These are phyloP conservation scores for Bombardia bombarda DNA, from an alignment of 495 filamentous ascomycete species.

Conservation along the genomic window DNA sequence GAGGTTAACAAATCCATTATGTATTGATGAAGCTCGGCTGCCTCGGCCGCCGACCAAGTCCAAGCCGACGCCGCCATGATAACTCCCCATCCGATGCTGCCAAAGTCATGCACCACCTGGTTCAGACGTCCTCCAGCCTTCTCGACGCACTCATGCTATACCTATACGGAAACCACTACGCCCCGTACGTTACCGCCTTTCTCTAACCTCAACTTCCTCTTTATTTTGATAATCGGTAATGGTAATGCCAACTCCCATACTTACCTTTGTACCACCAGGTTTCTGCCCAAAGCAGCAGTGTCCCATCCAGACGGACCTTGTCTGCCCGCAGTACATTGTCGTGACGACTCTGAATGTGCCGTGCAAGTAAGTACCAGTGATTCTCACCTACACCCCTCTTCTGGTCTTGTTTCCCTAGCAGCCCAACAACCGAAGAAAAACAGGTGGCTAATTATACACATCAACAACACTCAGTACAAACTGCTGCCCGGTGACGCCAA, in stretches of 20 bases:
- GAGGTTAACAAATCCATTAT: too few species aligned
- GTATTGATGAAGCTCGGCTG: too few species aligned
- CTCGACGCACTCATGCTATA: slow-evolving; percentile 16
- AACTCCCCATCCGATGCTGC: too few species aligned
- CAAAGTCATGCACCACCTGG: too few species aligned
- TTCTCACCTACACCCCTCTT: too few species aligned
- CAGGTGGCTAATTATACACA: too few species aligned
- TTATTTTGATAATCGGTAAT: too few species aligned
- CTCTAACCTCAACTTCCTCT: not conserved
- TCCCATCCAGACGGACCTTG: not conserved
- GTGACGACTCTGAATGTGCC: slow-evolving; percentile 23
- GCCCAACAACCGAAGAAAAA: too few species aligned
- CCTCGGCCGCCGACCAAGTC: not conserved
- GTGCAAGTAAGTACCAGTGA: slow-evolving; percentile 15
- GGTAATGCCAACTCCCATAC: too few species aligned
- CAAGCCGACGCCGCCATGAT: not conserved
- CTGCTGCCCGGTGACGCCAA: slow-evolving; percentile 33
- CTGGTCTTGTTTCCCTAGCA: not conserved
- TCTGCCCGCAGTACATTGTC: slow-evolving; percentile 5
- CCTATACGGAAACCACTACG: slow-evolving; percentile 7
- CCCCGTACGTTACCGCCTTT: not conserved
- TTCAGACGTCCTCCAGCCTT: too few species aligned
- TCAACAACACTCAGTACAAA: slow-evolving; percentile 25
- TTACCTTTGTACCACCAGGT: not conserved
- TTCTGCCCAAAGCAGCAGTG: not conserved